Evolutionary conservation across 495 filamentous ascomycete genomes (phyloP).

Genomic region (Jackrogersella minutella): DNA sequence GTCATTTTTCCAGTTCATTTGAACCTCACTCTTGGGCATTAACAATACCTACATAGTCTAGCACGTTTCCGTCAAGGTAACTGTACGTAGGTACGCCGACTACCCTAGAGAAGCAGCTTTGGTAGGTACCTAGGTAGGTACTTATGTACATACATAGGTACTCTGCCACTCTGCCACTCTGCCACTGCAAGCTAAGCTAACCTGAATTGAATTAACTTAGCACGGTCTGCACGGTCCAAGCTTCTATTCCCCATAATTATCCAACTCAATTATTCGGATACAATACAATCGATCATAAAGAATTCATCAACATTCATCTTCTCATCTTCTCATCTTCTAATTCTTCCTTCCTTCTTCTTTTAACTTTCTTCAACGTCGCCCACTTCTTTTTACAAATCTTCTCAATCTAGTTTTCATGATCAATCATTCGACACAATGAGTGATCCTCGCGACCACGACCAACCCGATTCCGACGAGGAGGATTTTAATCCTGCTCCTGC

Average conservation of each 20-base stretch:
- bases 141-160: too few species aligned
- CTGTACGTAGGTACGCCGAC: too few species aligned
- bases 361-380: background rate
- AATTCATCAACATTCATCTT: constrained; percentile 20
- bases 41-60: too few species aligned
- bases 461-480: constrained; percentile 74
- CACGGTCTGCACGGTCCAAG: constrained; percentile 16
- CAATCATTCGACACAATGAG: constrained; percentile 54
- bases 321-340: background rate
- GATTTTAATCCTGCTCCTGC: constrained; percentile 79
- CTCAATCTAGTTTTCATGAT: background rate
- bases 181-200: constrained; percentile 8
- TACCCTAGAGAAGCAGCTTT: too few species aligned
- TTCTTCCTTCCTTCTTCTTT: constrained; percentile 5
- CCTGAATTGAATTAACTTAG: too few species aligned
- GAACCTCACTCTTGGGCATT: too few species aligned
- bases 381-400: background rate
- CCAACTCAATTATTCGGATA: background rate
- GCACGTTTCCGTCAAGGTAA: too few species aligned
- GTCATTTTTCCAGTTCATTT: too few species aligned
- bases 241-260: constrained; percentile 30
- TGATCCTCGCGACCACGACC: constrained; percentile 45
- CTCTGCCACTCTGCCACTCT: too few species aligned
- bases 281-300: constrained; percentile 25
- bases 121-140: too few species aligned